Base-by-base conservation (phyloP, 768 basidiomycete genomes). In the Termitomyces sp. region DNA sequence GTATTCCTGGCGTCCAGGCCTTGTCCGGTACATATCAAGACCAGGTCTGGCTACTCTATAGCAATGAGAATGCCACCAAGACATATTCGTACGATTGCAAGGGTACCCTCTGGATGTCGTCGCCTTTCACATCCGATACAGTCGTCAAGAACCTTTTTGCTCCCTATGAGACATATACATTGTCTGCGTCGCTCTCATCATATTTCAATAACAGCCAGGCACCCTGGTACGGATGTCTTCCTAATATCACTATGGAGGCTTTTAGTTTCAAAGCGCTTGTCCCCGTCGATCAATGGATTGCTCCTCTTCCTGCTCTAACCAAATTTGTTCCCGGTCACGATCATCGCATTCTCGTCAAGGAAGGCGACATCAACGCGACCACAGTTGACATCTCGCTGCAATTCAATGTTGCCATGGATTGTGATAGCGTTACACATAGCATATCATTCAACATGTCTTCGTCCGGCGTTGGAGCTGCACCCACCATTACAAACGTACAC, bases 251-350 rank as follows among this genome's bases (percentile, higher is more conserved):
- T 3, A 77, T 96, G 73, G 82, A 85, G 32, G 81, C 86, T 0
- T 94, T 82, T 65, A 83, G 88, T 32, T 94, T 88, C 80, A 94
- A 95, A 71, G 85, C 83, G 1, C 77, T 94, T 19, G 92, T 97
- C 8, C 90, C 90, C 0, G 40, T 58, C 0, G 63, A 57, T 0
- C 77, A 87, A 61, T 97, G 93, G 92, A 73, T 83, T 6, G 62
- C 82, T 6, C 85, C 89, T 52, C 81, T 76, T 5, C 90, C 94
- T 16, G 81, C 83, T 54, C 69, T 97, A 56, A 92, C 91, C 17
- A 82, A 82, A 53, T 96, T 96, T 71, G 67, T 71, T 2, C 95
- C 95, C 0, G 94, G 95, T 1, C 95, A 97, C 69, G 95, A 97
- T 64, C 78, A 84, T 42, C 88, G 95, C 42, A 73, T 92, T 38